Percentiles rank a stretch among this genome's conserved stretches.
phyloP scores from a whole-genome alignment of 768 basidiomycete species.

The Pisolithus microcarpus region DNA sequence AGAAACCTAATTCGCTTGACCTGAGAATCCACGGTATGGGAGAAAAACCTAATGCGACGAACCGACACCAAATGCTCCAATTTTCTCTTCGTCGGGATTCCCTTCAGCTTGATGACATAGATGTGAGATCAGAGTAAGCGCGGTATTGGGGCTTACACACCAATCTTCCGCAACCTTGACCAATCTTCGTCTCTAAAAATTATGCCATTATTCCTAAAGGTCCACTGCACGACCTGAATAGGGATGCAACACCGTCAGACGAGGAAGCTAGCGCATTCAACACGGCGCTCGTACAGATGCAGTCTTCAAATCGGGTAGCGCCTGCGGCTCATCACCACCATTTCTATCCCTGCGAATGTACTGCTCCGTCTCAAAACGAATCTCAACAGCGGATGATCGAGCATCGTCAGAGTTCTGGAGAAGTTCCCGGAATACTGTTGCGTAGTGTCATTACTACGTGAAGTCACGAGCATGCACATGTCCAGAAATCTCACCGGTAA shows the following conservation, averaged over 20 bases:
- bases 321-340: slow-evolving; percentile 6
- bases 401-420: slow-evolving; percentile 96
- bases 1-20: slow-evolving; percentile 44
- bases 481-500: slow-evolving; percentile 47
- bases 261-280: background rate
- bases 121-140: background rate
- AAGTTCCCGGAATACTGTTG: slow-evolving; percentile 67
- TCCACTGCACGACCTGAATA: slow-evolving; percentile 68
- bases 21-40: background rate
- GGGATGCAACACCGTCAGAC: background rate
- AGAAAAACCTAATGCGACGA: slow-evolving; percentile 10
- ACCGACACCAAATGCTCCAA: slow-evolving; percentile 93
- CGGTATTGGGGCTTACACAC: slow-evolving; percentile 28
- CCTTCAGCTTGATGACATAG: slow-evolving; percentile 60
- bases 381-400: slow-evolving; percentile 65
- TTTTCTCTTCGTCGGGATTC: slow-evolving; percentile 91
- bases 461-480: background rate
- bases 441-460: background rate
- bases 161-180: slow-evolving; percentile 85
- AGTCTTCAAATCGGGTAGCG: slow-evolving; percentile 60
- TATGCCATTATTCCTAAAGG: slow-evolving; percentile 84
- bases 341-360: slow-evolving; percentile 28
- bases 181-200: slow-evolving; percentile 82
- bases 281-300: slow-evolving; percentile 37
- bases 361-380: slow-evolving; percentile 65